A percentile compares a stretch with the other conserved stretches of the same genome.
These are phyloP conservation scores for Candida bentonensis DNA, from an alignment of 805 yeast genomes.

Conservation along the genomic window DNA sequence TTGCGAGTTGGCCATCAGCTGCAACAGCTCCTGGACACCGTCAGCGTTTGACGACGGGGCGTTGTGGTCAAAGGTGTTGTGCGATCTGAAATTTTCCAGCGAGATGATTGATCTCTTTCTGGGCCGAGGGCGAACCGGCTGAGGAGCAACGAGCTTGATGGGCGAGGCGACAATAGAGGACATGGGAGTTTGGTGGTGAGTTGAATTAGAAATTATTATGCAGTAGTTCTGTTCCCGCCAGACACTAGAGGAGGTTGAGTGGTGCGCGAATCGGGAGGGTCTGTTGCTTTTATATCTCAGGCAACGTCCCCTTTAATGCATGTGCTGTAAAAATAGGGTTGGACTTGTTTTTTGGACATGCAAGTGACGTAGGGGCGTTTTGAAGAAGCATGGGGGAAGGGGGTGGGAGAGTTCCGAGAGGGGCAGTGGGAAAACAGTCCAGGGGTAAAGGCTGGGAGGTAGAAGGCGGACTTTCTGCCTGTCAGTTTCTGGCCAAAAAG, in stretches of 20 bases:
- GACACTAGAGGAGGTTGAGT: too few relatives aligned
- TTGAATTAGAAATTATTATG: neutral
- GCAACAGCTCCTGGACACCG: neutral
- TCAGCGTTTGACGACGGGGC: neutral
- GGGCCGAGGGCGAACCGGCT: conserved; percentile 12
- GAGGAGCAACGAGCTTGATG: conserved; percentile 11
- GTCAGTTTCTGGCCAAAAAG: too few relatives aligned
- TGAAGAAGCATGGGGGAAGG: neutral
- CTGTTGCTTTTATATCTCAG: neutral
- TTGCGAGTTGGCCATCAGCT: conserved; percentile 1
- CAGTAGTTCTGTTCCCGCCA: too few relatives aligned
- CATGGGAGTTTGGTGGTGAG: conserved; percentile 2
- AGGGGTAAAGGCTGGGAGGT: neutral
- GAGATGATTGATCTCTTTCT: conserved; percentile 9
- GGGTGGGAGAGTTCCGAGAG: neutral
- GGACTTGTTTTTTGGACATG: too few relatives aligned
- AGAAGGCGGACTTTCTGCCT: too few relatives aligned
- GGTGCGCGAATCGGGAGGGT: too few relatives aligned
- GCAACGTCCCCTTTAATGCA: too few relatives aligned
- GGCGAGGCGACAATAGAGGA: conserved; percentile 3
- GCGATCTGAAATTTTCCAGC: conserved; percentile 4
- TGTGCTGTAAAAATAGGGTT: neutral
- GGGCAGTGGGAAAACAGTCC: neutral
- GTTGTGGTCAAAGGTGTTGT: neutral
- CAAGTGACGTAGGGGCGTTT: neutral